These are phyloP conservation scores for Nemania bipapillata DNA, from an alignment of 2,329 filamentous ascomycete species.

Conservation along the genomic window DNA sequence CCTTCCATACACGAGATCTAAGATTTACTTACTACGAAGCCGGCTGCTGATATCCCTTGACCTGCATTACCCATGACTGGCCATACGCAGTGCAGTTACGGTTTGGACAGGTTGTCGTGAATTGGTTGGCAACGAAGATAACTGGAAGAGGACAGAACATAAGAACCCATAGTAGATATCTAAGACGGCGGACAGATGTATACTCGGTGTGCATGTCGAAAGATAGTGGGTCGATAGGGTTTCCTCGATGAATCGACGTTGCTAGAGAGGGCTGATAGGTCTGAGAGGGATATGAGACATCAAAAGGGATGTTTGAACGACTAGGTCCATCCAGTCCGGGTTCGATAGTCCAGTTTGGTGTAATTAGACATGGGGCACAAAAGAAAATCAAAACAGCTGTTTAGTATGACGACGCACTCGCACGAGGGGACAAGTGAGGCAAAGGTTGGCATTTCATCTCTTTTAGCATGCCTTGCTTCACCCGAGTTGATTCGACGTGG, in stretches of 20 bases:
- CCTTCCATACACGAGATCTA: background rate
- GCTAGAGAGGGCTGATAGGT: background rate
- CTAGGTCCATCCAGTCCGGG: background rate
- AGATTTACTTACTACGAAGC: slow-evolving; percentile 33
- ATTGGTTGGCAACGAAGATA: background rate
- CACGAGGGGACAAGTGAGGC: background rate
- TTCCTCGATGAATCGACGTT: background rate
- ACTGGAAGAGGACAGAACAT: background rate
- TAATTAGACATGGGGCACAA: background rate
- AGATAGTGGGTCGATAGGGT: background rate
- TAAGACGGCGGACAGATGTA: background rate
- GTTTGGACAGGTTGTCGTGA: background rate
- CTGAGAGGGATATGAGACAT: background rate
- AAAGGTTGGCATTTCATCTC: background rate
- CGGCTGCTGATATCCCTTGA: slow-evolving; percentile 35
- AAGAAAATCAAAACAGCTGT: background rate
- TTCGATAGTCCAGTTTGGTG: background rate
- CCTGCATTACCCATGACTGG: slow-evolving; percentile 31
- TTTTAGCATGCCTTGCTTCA: slow-evolving; percentile 5
- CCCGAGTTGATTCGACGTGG: background rate
- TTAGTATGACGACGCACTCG: background rate
- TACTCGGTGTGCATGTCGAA: background rate
- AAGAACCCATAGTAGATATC: background rate
- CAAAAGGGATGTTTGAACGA: background rate
- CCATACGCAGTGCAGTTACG: background rate